These are phyloP conservation scores for Artemisia annua DNA, from an alignment of 129 eudicot species.

Conservation along the genomic window DNA sequence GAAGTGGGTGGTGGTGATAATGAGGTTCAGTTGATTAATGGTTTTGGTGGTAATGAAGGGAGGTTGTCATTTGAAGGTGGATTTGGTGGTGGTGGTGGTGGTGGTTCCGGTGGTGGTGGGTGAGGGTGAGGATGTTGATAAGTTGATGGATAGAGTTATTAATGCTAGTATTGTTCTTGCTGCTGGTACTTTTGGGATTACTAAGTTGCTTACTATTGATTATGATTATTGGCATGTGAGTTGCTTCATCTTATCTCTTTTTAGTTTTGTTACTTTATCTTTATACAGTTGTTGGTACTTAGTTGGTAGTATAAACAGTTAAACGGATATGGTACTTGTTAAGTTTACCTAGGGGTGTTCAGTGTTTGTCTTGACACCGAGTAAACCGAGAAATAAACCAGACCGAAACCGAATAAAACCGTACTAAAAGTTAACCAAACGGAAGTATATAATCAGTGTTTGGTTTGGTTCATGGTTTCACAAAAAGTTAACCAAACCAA, in stretches of 20 bases:
- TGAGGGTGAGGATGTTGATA: slow-evolving; percentile 41
- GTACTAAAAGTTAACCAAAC: no score
- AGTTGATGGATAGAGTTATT: slow-evolving; percentile 70
- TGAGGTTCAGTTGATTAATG: slow-evolving; percentile 56
- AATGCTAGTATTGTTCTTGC: slow-evolving; percentile 89
- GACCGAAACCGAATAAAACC: no score
- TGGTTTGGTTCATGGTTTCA: no score
- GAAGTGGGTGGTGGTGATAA: slow-evolving; percentile 50
- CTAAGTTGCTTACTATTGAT: slow-evolving; percentile 92
- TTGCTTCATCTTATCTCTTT: slow-evolving; percentile 10
- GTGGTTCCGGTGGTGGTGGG: slow-evolving; percentile 28
- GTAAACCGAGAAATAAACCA: no score
- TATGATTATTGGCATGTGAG: slow-evolving; percentile 99
- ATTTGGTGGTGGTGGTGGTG: slow-evolving; percentile 9
- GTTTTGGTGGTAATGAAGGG: slow-evolving; percentile 38
- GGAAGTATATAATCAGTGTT: no score
- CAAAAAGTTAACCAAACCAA: no score
- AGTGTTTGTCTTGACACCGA: no score
- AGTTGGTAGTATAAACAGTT: no score
- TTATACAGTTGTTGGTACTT: no score
- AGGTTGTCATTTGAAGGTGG: not conserved
- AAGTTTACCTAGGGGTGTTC: no score
- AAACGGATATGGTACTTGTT: no score
- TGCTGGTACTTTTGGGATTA: slow-evolving; percentile 83
- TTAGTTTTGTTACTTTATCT: no score